Evolutionary conservation across 495 filamentous ascomycete genomes (phyloP).

Genomic region (Elasticomyces elasticus): DNA sequence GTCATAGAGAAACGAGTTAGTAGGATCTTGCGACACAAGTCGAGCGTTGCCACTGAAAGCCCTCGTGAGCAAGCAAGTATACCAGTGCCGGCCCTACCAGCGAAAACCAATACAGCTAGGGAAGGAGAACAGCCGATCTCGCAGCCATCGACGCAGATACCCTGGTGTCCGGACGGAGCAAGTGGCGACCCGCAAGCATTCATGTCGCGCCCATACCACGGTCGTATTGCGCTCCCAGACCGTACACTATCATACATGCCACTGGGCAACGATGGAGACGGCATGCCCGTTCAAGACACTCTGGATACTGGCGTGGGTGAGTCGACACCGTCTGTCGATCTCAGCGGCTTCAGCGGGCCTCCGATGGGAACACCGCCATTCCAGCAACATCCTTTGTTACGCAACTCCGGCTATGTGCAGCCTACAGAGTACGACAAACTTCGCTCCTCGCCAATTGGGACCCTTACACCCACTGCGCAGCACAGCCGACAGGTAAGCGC

Average conservation of each 20-base stretch:
- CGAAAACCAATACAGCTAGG: neutral
- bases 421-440: conserved; percentile 12
- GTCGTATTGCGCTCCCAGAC: neutral
- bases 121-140: neutral
- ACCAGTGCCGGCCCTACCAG: neutral
- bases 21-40: neutral
- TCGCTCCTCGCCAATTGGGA: neutral
- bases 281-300: conserved; percentile 5
- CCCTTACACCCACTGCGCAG: neutral
- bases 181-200: neutral
- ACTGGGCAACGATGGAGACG: conserved; percentile 1
- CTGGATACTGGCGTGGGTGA: neutral
- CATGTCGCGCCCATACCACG: conserved; percentile 8
- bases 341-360: neutral
- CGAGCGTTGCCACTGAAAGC: no score
- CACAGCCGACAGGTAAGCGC: neutral
- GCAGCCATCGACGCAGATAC: neutral
- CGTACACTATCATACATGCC: conserved; percentile 5
- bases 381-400: conserved; percentile 4
- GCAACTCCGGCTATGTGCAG: conserved; percentile 3
- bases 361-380: conserved; percentile 1
- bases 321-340: neutral
- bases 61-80: neutral
- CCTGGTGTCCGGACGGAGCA: neutral
- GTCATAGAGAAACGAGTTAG: neutral